Evolutionary conservation across 305 asterid genomes (phyloP).

Genomic region (Solanum hybrid): DNA sequence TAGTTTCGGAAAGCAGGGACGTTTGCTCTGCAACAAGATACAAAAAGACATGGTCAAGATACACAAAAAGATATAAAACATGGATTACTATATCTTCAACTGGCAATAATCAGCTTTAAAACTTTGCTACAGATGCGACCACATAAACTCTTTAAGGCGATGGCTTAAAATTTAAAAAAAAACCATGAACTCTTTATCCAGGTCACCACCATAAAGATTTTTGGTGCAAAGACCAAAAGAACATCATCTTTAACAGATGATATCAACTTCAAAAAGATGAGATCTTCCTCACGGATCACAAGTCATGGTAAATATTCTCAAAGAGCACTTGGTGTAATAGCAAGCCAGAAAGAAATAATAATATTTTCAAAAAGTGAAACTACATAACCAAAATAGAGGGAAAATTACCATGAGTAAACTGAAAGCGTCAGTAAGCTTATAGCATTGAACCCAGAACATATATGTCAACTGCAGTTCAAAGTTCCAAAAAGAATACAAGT

Average conservation of each 20-base stretch:
- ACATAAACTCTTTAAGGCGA: background rate
- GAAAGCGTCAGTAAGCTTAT: slow-evolving; percentile 61
- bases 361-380: background rate
- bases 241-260: background rate
- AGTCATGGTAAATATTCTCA: background rate
- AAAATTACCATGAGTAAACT: slow-evolving; percentile 52
- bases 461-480: slow-evolving; percentile 67
- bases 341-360: background rate
- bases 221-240: background rate
- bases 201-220: background rate
- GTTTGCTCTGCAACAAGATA: slow-evolving; percentile 58
- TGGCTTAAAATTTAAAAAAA: background rate
- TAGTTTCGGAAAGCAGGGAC: slow-evolving; percentile 85
- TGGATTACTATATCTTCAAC: background rate
- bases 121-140: background rate
- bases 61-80: background rate
- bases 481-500: background rate
- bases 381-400: background rate
- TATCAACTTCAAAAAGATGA: slow-evolving; percentile 1
- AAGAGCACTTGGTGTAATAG: background rate
- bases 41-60: background rate
- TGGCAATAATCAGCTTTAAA: background rate
- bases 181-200: background rate
- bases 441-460: slow-evolving; percentile 95
- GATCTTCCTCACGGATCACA: background rate